phyloP scores from a whole-genome alignment of 116 monocot genomes.

The Thalassia testudinum region DNA sequence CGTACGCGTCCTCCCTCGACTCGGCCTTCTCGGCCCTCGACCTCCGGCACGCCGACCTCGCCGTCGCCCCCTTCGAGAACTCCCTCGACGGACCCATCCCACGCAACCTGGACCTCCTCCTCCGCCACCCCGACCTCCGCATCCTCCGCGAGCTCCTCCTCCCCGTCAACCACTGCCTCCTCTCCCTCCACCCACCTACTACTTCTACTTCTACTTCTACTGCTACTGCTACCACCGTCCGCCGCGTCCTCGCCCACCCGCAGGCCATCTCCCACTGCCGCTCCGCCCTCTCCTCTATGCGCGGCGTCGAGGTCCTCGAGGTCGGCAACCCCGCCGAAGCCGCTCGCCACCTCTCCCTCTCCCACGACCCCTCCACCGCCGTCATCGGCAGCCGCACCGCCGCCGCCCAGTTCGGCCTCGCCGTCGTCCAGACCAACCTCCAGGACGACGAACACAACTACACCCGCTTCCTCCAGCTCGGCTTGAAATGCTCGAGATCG shows the following conservation, averaged over 20 bases:
- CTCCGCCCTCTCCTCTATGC: constrained; percentile 24
- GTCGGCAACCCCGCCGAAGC: constrained; percentile 19
- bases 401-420: constrained; percentile 9
- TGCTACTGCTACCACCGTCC: constrained; percentile 25
- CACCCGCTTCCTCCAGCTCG: constrained; percentile 61
- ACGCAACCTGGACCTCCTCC: constrained; percentile 63
- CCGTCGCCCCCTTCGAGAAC: constrained; percentile 63
- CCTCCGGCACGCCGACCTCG: constrained; percentile 40
- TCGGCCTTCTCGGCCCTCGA: constrained; percentile 46
- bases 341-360: constrained; percentile 15
- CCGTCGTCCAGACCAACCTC: constrained; percentile 35
- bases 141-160: constrained; percentile 53
- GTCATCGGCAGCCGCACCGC: constrained; percentile 38
- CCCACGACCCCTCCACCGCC: constrained; percentile 31
- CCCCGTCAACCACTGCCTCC: constrained; percentile 75
- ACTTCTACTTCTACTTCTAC: neutral
- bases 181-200: constrained; percentile 11
- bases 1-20: constrained; percentile 48
- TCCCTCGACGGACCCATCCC: constrained; percentile 63
- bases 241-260: constrained; percentile 48
- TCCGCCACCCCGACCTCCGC: constrained; percentile 39
- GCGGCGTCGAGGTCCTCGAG: constrained; percentile 21
- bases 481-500: neutral
- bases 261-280: constrained; percentile 16
- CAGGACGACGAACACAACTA: constrained; percentile 38